Base-by-base conservation (phyloP, 768 basidiomycete genomes). In the Sistotremastrum suecicum region DNA sequence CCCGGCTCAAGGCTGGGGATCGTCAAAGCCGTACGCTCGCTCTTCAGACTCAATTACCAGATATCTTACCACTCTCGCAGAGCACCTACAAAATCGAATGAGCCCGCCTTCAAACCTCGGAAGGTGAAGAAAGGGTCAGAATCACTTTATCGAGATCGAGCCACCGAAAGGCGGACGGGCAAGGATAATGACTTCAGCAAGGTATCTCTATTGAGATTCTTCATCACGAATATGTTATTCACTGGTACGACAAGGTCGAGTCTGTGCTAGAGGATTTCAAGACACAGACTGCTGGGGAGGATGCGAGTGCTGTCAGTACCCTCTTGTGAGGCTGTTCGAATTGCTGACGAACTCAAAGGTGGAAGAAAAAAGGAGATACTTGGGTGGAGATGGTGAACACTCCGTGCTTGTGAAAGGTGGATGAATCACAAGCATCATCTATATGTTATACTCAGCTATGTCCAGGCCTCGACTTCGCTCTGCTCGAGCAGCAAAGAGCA, bases 381-480 rank as follows among this genome's bases (percentile, higher is more conserved):
- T 90, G 4, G 88, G 88, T 11, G 86, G 88, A 35, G 87, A 94
- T 58, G 76, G 78, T 37, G 72, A 83, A 48, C 89, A 92, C 58
- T 79, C 86, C 7, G 74, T 91, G 47, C 75, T 91, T 7, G 86
- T 91, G 37, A 94, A 90, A 56, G 88, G 20, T 20, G 20, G 20
- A 20, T 20, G 20, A 20, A 20, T 20, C 20, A 20, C 20, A 20
- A 20, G 20, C 20, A 20, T 20, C 20, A 20, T 20, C 20, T 20
- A 20, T 20, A 20, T 20, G 20, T 20, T 20, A 20, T 20, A 20
- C 20, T 20, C 20, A 20, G 20, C 20, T 20, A 20, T 20, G 20
- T 20, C 20, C 20, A 20, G 20, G 88, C 30, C 77, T 97, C 40
- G 92, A 97, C 57, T 71, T 82, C 52, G 82, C 87, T 0, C 72